Evolutionary conservation across 306 rosid species (phyloP).

Genomic region (Lathyrus sativus): DNA sequence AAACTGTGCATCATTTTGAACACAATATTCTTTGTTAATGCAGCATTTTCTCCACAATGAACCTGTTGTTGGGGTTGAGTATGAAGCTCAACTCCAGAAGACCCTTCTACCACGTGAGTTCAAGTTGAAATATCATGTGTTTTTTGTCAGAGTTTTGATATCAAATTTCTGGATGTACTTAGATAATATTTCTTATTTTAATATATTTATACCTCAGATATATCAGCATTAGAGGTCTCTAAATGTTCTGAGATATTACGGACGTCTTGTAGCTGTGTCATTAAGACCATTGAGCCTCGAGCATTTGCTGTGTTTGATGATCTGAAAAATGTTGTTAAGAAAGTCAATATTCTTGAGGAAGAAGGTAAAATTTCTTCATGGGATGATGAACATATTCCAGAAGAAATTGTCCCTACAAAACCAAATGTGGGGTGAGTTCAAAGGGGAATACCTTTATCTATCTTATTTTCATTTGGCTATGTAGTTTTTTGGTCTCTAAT

Average conservation of each 20-base stretch:
- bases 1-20: conserved; percentile 22
- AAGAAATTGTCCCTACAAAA: conserved; percentile 76
- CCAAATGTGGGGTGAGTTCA: conserved; percentile 81
- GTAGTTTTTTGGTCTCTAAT: conserved; percentile 19
- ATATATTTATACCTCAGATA: conserved; percentile 51
- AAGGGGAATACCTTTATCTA: conserved; percentile 31
- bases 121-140: conserved; percentile 48
- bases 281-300: conserved; percentile 90
- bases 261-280: conserved; percentile 83
- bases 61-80: conserved; percentile 91
- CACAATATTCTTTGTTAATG: conserved; percentile 40
- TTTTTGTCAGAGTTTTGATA: conserved; percentile 1
- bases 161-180: conserved; percentile 33
- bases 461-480: conserved; percentile 13
- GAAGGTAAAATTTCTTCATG: conserved; percentile 62
- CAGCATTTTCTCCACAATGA: conserved; percentile 92
- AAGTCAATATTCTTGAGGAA: conserved; percentile 70
- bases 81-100: conserved; percentile 96
- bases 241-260: conserved; percentile 71
- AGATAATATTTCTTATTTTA: conserved; percentile 39
- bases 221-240: conserved; percentile 74
- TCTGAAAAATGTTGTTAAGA: conserved; percentile 73
- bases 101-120: conserved; percentile 91
- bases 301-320: conserved; percentile 72
- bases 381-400: conserved; percentile 95